A percentile compares a stretch with the other conserved stretches of the same genome.
These are phyloP conservation scores for Phialemoniopsis sp. DNA, from an alignment of 2,329 filamentous ascomycete genomes.

Conservation along the genomic window DNA sequence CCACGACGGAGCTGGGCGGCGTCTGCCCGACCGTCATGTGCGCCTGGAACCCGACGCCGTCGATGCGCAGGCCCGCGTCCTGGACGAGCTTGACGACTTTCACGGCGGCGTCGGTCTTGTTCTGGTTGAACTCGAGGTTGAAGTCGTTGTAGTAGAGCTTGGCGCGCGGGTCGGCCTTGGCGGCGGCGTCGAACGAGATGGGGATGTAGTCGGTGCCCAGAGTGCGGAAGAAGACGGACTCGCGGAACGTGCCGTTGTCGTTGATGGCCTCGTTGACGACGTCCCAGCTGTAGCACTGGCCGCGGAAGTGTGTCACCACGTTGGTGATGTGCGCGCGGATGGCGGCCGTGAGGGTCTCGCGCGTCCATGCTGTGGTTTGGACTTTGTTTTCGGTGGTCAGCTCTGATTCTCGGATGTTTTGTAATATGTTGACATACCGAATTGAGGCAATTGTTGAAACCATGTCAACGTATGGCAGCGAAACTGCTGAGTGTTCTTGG, in stretches of 20 bases:
- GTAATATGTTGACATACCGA: slow-evolving; percentile 16
- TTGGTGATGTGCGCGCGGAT: slow-evolving; percentile 48
- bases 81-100: slow-evolving; percentile 23
- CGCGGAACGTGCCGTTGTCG: slow-evolving; percentile 39
- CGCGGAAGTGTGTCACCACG: slow-evolving; percentile 37
- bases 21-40: slow-evolving; percentile 44
- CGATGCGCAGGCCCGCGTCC: slow-evolving; percentile 34
- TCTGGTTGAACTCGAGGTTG: slow-evolving; percentile 35
- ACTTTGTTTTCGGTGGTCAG: slow-evolving; percentile 8
- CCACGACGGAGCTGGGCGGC: slow-evolving; percentile 28
- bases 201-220: slow-evolving; percentile 43
- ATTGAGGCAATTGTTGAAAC: slow-evolving; percentile 45
- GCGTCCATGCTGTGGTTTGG: slow-evolving; percentile 38
- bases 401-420: not conserved
- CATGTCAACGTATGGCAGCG: slow-evolving; percentile 49
- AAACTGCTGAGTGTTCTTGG: slow-evolving; percentile 30
- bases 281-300: slow-evolving; percentile 47
- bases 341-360: slow-evolving; percentile 42
- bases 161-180: slow-evolving; percentile 31
- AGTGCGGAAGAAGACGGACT: slow-evolving; percentile 36
- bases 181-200: slow-evolving; percentile 40
- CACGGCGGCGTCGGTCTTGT: slow-evolving; percentile 24
- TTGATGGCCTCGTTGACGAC: slow-evolving; percentile 50
- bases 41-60: slow-evolving; percentile 47
- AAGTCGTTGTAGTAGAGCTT: slow-evolving; percentile 53